These are phyloP conservation scores for Gonium pectorale DNA, from an alignment of 139 green algal species.

Conservation along the genomic window DNA sequence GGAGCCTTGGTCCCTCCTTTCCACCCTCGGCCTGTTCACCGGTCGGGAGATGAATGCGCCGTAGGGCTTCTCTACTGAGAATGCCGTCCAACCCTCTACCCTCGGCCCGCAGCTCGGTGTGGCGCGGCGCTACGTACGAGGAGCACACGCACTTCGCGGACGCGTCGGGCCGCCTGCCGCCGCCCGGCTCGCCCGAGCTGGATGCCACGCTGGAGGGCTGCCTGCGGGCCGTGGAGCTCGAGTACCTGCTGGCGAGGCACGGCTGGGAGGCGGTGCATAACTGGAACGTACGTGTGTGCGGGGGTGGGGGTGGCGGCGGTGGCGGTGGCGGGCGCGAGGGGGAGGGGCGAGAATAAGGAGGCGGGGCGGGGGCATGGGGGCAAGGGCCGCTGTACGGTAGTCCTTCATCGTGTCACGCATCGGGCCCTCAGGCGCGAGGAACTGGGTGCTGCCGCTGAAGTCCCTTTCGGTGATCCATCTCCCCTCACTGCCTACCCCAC, in stretches of 20 bases:
- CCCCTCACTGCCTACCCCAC: too few species aligned
- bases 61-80: too few species aligned
- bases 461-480: too few species aligned
- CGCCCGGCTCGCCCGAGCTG: conserved; percentile 39
- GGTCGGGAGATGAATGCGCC: too few species aligned
- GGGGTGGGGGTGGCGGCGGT: conserved; percentile 47
- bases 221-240: conserved; percentile 87
- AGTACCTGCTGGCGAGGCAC: conserved; percentile 82
- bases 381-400: too few species aligned
- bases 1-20: background rate
- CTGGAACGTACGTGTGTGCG: conserved; percentile 74
- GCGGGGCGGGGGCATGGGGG: background rate
- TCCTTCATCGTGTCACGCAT: too few species aligned
- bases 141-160: conserved; percentile 41
- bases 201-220: conserved; percentile 63
- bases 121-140: conserved; percentile 42
- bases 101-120: conserved; percentile 56
- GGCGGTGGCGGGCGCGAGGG: too few species aligned
- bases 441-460: too few species aligned
- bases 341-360: background rate
- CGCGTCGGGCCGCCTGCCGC: conserved; percentile 18
- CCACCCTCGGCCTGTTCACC: background rate
- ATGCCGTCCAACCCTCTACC: too few species aligned
- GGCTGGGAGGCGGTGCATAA: conserved; percentile 79
- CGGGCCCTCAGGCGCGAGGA: too few species aligned